Conservation (phyloP, 1,139 yeast genomes). For the Geotrichum reessii region DNA sequence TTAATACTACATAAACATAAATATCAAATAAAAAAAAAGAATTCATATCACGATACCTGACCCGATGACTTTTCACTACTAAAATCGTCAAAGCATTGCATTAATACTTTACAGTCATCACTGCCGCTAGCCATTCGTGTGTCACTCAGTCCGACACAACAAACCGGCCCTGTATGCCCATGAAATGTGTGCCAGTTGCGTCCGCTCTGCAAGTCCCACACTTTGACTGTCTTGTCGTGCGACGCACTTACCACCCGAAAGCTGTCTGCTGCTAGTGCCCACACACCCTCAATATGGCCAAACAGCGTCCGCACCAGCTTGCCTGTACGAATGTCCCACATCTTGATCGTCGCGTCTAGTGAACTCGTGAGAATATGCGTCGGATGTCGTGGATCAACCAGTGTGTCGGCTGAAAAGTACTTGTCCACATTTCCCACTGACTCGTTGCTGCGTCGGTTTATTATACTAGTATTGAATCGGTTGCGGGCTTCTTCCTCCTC, state of each 20-base stretch:
- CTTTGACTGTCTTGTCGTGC: slow-evolving; percentile 82
- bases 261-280: slow-evolving; percentile 94
- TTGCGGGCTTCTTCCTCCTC: slow-evolving; percentile 15
- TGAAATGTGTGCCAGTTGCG: slow-evolving; percentile 89
- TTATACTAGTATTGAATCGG: slow-evolving; percentile 6
- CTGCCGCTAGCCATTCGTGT: slow-evolving; percentile 85
- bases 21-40: too few species aligned
- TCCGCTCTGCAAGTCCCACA: slow-evolving; percentile 94
- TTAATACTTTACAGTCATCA: slow-evolving; percentile 76
- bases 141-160: slow-evolving; percentile 86
- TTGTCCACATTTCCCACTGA: background rate
- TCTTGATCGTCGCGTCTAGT: slow-evolving; percentile 84
- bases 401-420: background rate
- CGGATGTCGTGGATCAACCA: slow-evolving; percentile 38
- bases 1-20: background rate
- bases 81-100: slow-evolving; percentile 61
- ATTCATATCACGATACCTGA: background rate
- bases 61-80: background rate
- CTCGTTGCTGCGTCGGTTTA: slow-evolving; percentile 38
- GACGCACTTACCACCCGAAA: slow-evolving; percentile 92
- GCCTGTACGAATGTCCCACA: slow-evolving; percentile 87
- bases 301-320: slow-evolving; percentile 86
- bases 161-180: slow-evolving; percentile 61
- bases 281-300: slow-evolving; percentile 96
- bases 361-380: slow-evolving; percentile 84